Evolutionary conservation across 805 yeast species (phyloP).

Genomic region (Pachysolen tannophilus): DNA sequence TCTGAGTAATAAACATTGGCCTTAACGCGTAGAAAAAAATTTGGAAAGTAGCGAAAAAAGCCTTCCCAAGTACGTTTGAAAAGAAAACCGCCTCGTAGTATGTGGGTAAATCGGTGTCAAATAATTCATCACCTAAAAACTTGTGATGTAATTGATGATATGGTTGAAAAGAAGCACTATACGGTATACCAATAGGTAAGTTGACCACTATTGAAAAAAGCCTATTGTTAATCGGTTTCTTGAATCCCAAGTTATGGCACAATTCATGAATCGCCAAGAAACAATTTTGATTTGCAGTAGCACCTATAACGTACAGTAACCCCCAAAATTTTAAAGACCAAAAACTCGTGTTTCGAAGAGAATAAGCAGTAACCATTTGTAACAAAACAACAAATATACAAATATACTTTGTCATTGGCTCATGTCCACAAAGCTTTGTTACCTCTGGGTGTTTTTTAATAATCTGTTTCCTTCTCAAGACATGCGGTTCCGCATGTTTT

Average conservation of each 20-base stretch:
- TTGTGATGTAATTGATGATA: slow-evolving; percentile 91
- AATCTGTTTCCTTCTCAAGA: slow-evolving; percentile 62
- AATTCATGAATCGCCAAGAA: slow-evolving; percentile 87
- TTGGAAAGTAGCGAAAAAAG: slow-evolving; percentile 86
- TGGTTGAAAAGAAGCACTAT: slow-evolving; percentile 82
- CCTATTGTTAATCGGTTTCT: slow-evolving; percentile 68
- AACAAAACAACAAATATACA: slow-evolving; percentile 54
- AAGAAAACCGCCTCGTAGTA: slow-evolving; percentile 63
- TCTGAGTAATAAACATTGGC: slow-evolving; percentile 77
- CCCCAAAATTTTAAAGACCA: slow-evolving; percentile 45
- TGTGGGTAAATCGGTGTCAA: slow-evolving; percentile 88
- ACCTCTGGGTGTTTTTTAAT: slow-evolving; percentile 73
- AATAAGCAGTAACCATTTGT: slow-evolving; percentile 62
- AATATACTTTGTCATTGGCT: slow-evolving; percentile 77
- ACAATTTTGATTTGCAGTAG: slow-evolving; percentile 75
- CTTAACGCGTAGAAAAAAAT: slow-evolving; percentile 83
- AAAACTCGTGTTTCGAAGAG: slow-evolving; percentile 47
- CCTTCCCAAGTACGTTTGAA: slow-evolving; percentile 76
- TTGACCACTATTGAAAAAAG: slow-evolving; percentile 71
- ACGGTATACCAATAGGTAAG: slow-evolving; percentile 85
- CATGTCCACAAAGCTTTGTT: slow-evolving; percentile 74
- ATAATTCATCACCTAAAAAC: slow-evolving; percentile 74
- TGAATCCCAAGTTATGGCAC: slow-evolving; percentile 78
- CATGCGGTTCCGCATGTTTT: slow-evolving; percentile 73
- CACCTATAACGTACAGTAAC: slow-evolving; percentile 75